phyloP scores from a whole-genome alignment of 1,139 yeast genomes.

The Tardiomyces depauwii region DNA sequence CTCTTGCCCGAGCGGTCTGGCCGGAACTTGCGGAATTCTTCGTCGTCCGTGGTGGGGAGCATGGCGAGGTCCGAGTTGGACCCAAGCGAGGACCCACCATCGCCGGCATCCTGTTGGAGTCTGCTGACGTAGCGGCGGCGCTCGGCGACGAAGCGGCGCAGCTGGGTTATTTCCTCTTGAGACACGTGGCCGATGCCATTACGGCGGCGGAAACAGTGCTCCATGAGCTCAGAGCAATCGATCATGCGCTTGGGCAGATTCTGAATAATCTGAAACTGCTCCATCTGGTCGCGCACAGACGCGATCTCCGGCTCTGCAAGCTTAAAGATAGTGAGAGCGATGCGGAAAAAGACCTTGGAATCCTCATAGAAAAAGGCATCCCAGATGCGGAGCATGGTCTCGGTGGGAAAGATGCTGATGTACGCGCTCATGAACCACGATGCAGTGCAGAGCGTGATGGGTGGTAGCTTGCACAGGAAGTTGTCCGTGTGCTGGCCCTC shows the following conservation, averaged over 20 bases:
- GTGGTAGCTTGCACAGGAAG: constrained; percentile 68
- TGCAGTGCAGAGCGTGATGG: constrained; percentile 85
- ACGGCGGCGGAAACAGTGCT: constrained; percentile 61
- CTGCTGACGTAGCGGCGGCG: constrained; percentile 14
- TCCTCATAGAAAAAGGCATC: constrained; percentile 91
- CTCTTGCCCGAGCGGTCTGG: not conserved
- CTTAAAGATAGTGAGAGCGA: constrained; percentile 74
- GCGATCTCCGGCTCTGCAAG: constrained; percentile 53
- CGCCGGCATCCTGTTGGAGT: not conserved
- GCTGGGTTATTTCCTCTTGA: constrained; percentile 69
- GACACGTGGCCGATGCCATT: constrained; percentile 67
- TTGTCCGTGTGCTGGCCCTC: constrained; percentile 41
- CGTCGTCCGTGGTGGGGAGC: not conserved
- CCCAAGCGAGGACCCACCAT: not conserved
- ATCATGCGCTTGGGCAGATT: constrained; percentile 62
- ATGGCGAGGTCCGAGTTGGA: not conserved
- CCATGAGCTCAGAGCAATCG: constrained; percentile 62
- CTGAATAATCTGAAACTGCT: constrained; percentile 78
- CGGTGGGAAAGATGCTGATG: constrained; percentile 80
- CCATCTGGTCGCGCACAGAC: constrained; percentile 56
- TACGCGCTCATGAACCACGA: constrained; percentile 97
- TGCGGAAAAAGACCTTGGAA: constrained; percentile 72
- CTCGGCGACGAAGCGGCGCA: constrained; percentile 64
- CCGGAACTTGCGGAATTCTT: not conserved
- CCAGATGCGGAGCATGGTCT: constrained; percentile 83